Conservation (phyloP, 148 eudicot genomes). For the Chenopodium album region DNA sequence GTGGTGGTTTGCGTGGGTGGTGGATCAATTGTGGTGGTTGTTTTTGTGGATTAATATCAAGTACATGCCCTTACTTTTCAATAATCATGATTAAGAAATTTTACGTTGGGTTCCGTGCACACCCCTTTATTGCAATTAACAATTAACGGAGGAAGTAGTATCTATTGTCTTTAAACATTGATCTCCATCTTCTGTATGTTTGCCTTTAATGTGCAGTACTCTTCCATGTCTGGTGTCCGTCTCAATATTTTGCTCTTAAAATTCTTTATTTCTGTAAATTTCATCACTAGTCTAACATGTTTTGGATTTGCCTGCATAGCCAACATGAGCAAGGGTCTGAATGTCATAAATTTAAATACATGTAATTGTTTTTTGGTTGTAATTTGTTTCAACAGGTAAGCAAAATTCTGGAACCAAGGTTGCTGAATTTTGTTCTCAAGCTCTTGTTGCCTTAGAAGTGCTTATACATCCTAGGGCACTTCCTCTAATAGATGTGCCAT, state of each 20-base stretch:
- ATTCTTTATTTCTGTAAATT: background rate
- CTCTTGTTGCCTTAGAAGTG: slow-evolving; percentile 71
- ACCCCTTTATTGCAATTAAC: too few species aligned
- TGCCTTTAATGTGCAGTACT: background rate
- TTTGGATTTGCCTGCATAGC: background rate
- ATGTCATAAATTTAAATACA: background rate
- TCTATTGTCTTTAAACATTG: background rate
- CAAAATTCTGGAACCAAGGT: slow-evolving; percentile 63
- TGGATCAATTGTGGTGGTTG: too few species aligned
- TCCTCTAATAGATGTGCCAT: slow-evolving; percentile 50
- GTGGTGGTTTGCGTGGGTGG: too few species aligned
- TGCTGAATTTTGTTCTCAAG: slow-evolving; percentile 69
- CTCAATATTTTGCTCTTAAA: background rate
- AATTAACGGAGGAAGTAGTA: too few species aligned
- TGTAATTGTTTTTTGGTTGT: background rate
- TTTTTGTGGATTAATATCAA: too few species aligned
- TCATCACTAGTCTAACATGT: background rate
- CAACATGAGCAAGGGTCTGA: background rate
- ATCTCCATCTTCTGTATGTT: slow-evolving; percentile 1
- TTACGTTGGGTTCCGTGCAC: too few species aligned
- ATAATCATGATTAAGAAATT: too few species aligned
- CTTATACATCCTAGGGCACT: slow-evolving; percentile 81
- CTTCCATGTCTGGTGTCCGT: background rate
- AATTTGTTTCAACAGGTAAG: slow-evolving; percentile 43
- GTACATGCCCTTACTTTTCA: too few species aligned